phyloP scores from a whole-genome alignment of 2,329 filamentous ascomycete genomes.

The Thielaviopsis ethacetica region DNA sequence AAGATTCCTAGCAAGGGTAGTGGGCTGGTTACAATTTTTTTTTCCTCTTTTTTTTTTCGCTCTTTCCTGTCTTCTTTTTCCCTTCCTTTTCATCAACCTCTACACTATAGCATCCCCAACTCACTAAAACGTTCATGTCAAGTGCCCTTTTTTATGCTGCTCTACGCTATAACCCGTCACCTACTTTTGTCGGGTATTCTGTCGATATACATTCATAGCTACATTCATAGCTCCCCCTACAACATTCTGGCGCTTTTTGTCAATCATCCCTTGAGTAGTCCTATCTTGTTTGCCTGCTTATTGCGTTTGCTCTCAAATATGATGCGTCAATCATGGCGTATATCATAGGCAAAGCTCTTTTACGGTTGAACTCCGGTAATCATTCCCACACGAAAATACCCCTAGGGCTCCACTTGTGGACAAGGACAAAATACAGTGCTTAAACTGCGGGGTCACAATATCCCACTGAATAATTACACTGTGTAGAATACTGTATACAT shows the following conservation, averaged over 20 bases:
- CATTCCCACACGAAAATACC: not conserved
- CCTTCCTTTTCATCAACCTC: not conserved
- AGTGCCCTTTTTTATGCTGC: not conserved
- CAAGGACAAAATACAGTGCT: not conserved
- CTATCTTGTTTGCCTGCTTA: not conserved
- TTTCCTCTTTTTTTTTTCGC: slow-evolving; percentile 3
- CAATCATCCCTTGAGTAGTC: not conserved
- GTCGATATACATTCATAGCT: not conserved
- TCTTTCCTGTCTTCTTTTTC: not conserved
- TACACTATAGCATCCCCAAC: not conserved
- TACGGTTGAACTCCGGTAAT: not conserved
- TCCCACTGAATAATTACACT: not conserved
- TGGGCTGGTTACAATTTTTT: slow-evolving; percentile 6
- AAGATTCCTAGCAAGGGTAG: slow-evolving; percentile 11
- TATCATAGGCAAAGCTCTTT: not conserved
- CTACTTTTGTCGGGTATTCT: not conserved
- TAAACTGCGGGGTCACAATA: no score
- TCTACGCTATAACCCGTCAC: not conserved
- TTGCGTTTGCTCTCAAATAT: not conserved
- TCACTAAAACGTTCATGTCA: not conserved
- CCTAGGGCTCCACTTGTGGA: not conserved
- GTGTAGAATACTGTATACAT: not conserved
- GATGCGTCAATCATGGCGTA: not conserved
- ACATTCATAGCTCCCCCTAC: not conserved
- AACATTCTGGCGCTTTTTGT: not conserved